Percentiles rank a stretch among this genome's conserved stretches.
These are phyloP conservation scores for Warburgia ugandensis DNA, from an alignment of 164 flowering plant genomes.

Conservation along the genomic window DNA sequence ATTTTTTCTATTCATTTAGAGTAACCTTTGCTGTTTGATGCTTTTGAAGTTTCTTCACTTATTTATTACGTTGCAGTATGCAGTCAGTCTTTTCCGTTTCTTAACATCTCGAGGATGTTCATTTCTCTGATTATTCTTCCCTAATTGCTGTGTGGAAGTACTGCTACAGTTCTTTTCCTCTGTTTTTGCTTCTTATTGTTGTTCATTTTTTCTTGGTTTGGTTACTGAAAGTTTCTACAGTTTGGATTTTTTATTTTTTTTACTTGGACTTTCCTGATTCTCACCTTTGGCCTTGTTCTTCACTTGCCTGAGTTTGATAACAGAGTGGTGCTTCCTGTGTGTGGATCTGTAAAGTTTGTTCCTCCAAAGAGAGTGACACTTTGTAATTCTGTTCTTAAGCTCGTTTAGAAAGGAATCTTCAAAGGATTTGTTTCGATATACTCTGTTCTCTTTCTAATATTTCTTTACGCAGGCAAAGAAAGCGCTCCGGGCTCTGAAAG, in stretches of 20 bases:
- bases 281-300: not conserved
- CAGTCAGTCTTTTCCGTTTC: not conserved
- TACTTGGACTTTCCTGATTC: no score
- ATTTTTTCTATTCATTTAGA: no score
- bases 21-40: not conserved
- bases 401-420: no score
- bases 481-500: constrained; percentile 72
- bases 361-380: no score
- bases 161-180: not conserved
- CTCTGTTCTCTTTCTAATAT: no score
- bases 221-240: not conserved
- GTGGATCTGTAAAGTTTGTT: no score
- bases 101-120: not conserved
- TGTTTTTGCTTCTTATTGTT: not conserved
- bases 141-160: not conserved
- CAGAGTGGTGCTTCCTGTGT: no score
- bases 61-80: no score
- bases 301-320: no score
- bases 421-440: no score
- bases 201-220: not conserved
- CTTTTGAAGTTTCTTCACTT: no score
- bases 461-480: constrained; percentile 65
- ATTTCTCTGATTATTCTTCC: not conserved
- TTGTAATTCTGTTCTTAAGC: no score
- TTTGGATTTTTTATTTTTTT: not conserved